Conservation (phyloP, 2,329 filamentous ascomycete genomes). For the Cadophora luteo-olivacea region DNA sequence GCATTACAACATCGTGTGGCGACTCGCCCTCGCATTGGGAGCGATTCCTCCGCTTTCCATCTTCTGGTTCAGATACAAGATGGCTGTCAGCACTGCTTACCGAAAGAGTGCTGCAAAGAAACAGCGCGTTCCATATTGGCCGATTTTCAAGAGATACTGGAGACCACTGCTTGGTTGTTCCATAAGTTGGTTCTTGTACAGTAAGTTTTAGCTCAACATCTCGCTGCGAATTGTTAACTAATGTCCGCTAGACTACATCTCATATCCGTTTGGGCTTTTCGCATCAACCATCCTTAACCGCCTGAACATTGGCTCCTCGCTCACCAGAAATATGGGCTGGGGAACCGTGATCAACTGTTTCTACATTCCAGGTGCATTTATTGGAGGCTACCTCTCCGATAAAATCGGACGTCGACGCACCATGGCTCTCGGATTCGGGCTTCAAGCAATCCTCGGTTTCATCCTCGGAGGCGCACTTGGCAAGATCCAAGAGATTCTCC, state of each 20-base stretch:
- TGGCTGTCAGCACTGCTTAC: slow-evolving; percentile 57
- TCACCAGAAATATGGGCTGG: slow-evolving; percentile 46
- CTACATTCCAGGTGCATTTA: slow-evolving; percentile 54
- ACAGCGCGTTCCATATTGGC: slow-evolving; percentile 53
- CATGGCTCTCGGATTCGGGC: slow-evolving; percentile 56
- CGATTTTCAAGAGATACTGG: slow-evolving; percentile 65
- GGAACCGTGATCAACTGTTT: slow-evolving; percentile 57
- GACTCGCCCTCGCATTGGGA: slow-evolving; percentile 54
- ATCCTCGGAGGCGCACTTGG: slow-evolving; percentile 55
- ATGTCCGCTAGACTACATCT: slow-evolving; percentile 57
- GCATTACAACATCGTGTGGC: slow-evolving; percentile 54
- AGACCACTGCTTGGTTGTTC: slow-evolving; percentile 52
- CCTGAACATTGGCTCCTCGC: slow-evolving; percentile 50
- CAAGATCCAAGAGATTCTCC: slow-evolving; percentile 53
- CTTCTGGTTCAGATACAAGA: slow-evolving; percentile 59
- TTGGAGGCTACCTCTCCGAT: slow-evolving; percentile 55
- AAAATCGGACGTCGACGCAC: slow-evolving; percentile 56
- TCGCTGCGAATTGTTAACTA: not conserved
- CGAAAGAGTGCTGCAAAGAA: slow-evolving; percentile 37
- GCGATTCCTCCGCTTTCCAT: slow-evolving; percentile 52
- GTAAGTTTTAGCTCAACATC: not conserved
- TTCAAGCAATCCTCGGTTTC: slow-evolving; percentile 55
- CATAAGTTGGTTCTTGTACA: slow-evolving; percentile 47
- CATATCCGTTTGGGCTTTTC: slow-evolving; percentile 61
- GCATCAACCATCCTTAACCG: slow-evolving; percentile 57